Conservation (phyloP, 371 early-diverging fungal species). For the Ordospora colligata region DNA sequence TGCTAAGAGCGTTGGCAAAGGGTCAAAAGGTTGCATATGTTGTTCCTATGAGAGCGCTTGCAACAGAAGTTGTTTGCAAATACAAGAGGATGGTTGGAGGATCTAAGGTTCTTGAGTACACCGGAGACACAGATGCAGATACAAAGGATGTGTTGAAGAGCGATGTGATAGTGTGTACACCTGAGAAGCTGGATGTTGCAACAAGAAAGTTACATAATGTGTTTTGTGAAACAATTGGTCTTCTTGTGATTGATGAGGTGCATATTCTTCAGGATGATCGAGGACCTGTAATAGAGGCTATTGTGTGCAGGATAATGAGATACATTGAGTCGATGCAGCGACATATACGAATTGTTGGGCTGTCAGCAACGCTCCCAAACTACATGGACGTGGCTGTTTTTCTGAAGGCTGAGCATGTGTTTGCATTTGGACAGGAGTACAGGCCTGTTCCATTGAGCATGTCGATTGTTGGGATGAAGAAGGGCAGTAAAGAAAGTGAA, state of each 20-base stretch:
- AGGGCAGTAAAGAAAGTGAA: slow-evolving; percentile 54
- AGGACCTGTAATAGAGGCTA: slow-evolving; percentile 89
- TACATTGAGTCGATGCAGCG: slow-evolving; percentile 76
- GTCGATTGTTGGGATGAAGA: slow-evolving; percentile 64
- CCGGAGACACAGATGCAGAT: slow-evolving; percentile 89
- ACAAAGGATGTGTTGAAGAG: slow-evolving; percentile 81
- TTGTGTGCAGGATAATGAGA: slow-evolving; percentile 81
- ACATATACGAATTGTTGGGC: slow-evolving; percentile 80
- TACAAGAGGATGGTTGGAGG: slow-evolving; percentile 73
- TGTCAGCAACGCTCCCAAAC: slow-evolving; percentile 96
- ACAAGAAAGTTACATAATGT: slow-evolving; percentile 72
- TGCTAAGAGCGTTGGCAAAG: slow-evolving; percentile 62
- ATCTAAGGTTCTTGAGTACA: slow-evolving; percentile 77
- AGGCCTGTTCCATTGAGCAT: slow-evolving; percentile 67
- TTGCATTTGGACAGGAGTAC: slow-evolving; percentile 79
- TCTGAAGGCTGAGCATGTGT: slow-evolving; percentile 76
- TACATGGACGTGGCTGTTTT: slow-evolving; percentile 88
- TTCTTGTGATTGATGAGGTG: slow-evolving; percentile 96
- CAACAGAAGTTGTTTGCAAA: slow-evolving; percentile 86
- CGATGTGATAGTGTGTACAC: slow-evolving; percentile 93
- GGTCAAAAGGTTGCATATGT: slow-evolving; percentile 80
- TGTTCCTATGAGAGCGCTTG: slow-evolving; percentile 98
- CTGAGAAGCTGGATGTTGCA: slow-evolving; percentile 98
- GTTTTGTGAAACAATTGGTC: slow-evolving; percentile 67
- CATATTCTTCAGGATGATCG: slow-evolving; percentile 95